Percentiles rank a stretch among this genome's conserved stretches.
Evolutionary conservation across 768 basidiomycete species (phyloP).

Genomic region (Boletus barrowsii): DNA sequence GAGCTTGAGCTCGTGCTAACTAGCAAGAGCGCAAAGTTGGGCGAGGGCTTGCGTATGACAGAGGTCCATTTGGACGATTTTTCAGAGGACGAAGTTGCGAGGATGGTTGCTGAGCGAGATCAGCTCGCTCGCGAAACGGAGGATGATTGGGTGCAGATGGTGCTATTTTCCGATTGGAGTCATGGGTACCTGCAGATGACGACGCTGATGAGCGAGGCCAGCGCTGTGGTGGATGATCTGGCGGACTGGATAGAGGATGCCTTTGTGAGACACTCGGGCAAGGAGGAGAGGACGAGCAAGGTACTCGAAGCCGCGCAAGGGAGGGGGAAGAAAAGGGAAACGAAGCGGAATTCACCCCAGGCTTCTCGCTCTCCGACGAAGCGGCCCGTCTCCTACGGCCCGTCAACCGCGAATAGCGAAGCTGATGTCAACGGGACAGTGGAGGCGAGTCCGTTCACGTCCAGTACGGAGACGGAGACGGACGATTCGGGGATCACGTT

Average conservation of each 20-base stretch:
- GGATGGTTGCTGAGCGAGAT: conserved; percentile 57
- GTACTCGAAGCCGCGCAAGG: conserved; percentile 16
- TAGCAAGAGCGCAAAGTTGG: conserved; percentile 61
- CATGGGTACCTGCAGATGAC: conserved; percentile 98
- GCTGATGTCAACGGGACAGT: conserved; percentile 7
- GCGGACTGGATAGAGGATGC: conserved; percentile 89
- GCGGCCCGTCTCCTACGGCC: conserved; percentile 1
- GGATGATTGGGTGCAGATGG: conserved; percentile 92
- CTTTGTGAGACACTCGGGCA: conserved; percentile 44
- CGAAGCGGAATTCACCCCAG: conserved; percentile 23
- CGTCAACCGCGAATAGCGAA: background rate
- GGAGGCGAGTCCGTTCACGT: conserved; percentile 33
- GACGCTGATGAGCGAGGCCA: conserved; percentile 77
- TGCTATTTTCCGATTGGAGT: conserved; percentile 94
- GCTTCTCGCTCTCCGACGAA: conserved; percentile 22
- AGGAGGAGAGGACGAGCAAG: conserved; percentile 24
- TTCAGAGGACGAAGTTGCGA: conserved; percentile 32
- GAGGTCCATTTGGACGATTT: conserved; percentile 29
- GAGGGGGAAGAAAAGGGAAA: conserved; percentile 27
- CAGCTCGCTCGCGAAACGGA: conserved; percentile 68
- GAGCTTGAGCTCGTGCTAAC: conserved; percentile 63
- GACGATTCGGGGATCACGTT: conserved; percentile 73
- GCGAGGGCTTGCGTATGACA: conserved; percentile 64
- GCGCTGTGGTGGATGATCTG: conserved; percentile 72
- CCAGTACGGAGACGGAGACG: conserved; percentile 67